phyloP scores from a whole-genome alignment of 2,329 filamentous ascomycete species.

The Beauveria sp. region DNA sequence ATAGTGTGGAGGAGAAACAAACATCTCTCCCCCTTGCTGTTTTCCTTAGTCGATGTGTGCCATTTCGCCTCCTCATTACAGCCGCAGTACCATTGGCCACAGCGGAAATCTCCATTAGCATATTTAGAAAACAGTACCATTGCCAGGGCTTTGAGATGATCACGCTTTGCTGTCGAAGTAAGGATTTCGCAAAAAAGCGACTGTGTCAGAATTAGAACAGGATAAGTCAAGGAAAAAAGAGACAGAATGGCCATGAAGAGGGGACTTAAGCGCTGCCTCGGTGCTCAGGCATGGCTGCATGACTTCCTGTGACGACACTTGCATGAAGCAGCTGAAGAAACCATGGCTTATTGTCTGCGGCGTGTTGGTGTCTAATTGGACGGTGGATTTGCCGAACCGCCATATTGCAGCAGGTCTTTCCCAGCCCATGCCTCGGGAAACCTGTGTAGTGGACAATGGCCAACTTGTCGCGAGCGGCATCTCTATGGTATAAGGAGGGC shows the following conservation, averaged over 20 bases:
- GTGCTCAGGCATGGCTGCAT: background rate
- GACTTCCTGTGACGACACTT: background rate
- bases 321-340: background rate
- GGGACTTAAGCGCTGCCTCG: fast-evolving
- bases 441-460: too few relatives aligned
- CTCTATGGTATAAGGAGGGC: too few relatives aligned
- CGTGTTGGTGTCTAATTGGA: too few relatives aligned
- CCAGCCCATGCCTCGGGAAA: too few relatives aligned
- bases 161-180: background rate
- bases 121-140: background rate
- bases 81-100: background rate
- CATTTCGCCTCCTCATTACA: background rate
- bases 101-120: background rate
- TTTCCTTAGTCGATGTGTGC: background rate
- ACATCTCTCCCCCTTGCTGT: background rate
- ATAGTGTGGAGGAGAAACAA: background rate
- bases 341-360: too few relatives aligned
- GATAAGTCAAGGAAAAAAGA: background rate
- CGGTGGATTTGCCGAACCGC: too few relatives aligned
- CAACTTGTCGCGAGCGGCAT: too few relatives aligned
- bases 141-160: background rate
- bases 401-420: too few relatives aligned
- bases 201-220: background rate
- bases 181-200: background rate
- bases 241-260: too few relatives aligned